Evolutionary conservation across 768 basidiomycete genomes (phyloP).

Genomic region (Agrocybe pediades): DNA sequence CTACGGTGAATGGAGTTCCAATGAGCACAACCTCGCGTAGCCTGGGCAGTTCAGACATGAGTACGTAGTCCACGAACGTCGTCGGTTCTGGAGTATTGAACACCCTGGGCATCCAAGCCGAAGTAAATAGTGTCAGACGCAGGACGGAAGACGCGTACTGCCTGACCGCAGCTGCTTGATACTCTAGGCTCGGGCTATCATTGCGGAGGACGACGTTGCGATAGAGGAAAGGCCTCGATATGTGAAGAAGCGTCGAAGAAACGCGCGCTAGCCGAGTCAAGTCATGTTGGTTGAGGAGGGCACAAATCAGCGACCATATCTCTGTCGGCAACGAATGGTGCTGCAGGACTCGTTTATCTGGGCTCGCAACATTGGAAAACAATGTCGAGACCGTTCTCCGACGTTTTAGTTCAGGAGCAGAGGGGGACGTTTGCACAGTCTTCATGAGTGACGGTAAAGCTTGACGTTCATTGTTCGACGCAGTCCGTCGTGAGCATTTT

Average conservation of each 20-base stretch:
- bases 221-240: conserved; percentile 1
- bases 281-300: neutral
- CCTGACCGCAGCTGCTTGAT: neutral
- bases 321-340: conserved; percentile 1
- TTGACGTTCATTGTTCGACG: too few species aligned
- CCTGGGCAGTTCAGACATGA: neutral
- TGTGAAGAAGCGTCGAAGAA: neutral
- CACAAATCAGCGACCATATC: conserved; percentile 5
- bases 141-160: neutral
- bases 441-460: neutral
- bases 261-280: conserved; percentile 3
- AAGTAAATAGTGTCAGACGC: conserved; percentile 3
- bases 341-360: neutral
- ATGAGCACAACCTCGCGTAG: conserved; percentile 3
- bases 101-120: conserved; percentile 2
- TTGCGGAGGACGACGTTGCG: conserved; percentile 5
- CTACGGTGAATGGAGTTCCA: conserved; percentile 2
- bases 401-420: neutral
- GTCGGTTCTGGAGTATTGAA: neutral
- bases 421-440: neutral
- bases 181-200: neutral
- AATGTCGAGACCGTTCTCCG: neutral
- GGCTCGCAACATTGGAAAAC: neutral
- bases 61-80: conserved; percentile 4
- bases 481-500: too few species aligned